Conservation (phyloP, 2,329 filamentous ascomycete species). For the Nigrospora osmanthi region DNA sequence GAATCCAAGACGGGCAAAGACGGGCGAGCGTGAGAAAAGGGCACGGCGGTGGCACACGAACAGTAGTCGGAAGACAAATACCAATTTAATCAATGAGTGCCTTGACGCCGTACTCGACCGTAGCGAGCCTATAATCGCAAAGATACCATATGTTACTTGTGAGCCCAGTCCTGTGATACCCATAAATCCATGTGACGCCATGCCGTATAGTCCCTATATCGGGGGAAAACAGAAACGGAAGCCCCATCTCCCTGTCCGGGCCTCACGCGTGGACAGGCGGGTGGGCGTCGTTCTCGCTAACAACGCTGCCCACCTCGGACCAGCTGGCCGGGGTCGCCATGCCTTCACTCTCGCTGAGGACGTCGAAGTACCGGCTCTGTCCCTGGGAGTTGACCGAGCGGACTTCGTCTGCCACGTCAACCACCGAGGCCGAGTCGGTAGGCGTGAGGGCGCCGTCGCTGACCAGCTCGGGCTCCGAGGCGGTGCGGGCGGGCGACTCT, state of each 20-base stretch:
- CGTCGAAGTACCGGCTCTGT: slow-evolving; percentile 37
- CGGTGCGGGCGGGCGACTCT: slow-evolving; percentile 37
- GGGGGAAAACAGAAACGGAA: not conserved
- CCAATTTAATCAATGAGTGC: no score
- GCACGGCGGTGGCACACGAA: no score
- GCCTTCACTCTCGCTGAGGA: slow-evolving; percentile 52
- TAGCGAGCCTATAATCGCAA: no score
- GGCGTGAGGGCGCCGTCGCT: slow-evolving; percentile 50
- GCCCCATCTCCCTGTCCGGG: not conserved
- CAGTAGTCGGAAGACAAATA: no score
- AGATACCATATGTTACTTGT: not conserved
- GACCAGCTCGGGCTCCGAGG: slow-evolving; percentile 41
- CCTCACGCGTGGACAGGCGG: not conserved
- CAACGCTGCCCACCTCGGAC: slow-evolving; percentile 57
- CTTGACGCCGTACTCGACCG: no score
- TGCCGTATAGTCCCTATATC: not conserved
- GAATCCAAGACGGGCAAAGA: no score
- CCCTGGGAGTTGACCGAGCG: slow-evolving; percentile 27
- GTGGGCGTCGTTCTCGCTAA: slow-evolving; percentile 44
- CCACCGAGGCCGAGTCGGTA: slow-evolving; percentile 48
- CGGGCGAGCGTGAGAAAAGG: no score
- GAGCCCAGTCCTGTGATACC: not conserved
- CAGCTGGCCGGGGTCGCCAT: slow-evolving; percentile 54
- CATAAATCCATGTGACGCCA: slow-evolving; percentile 1
- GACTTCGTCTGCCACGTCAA: slow-evolving; percentile 37